phyloP scores from a whole-genome alignment of 805 yeast species.

The Danielia reshetovae region DNA sequence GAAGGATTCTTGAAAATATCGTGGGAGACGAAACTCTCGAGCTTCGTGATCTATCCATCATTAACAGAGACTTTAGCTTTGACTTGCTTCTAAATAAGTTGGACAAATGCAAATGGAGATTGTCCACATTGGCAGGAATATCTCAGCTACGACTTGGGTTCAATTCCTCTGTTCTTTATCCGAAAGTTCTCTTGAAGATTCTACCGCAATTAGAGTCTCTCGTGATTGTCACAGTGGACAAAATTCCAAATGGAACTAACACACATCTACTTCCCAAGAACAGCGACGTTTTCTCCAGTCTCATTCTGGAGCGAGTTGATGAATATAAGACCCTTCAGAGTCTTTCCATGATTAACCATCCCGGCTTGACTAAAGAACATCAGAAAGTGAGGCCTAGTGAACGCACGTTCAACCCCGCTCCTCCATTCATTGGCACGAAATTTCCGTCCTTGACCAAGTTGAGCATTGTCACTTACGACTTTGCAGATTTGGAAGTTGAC shows the following conservation, averaged over 20 bases:
- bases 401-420: constrained; percentile 22
- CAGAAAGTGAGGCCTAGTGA: constrained; percentile 7
- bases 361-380: constrained; percentile 16
- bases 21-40: constrained; percentile 21
- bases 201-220: constrained; percentile 22
- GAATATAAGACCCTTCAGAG: constrained; percentile 12
- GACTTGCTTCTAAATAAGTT: constrained; percentile 23
- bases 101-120: constrained; percentile 24
- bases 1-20: constrained; percentile 24
- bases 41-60: constrained; percentile 24
- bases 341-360: constrained; percentile 26
- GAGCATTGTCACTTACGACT: constrained; percentile 30
- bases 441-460: constrained; percentile 25
- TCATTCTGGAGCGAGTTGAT: constrained; percentile 11
- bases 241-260: constrained; percentile 15
- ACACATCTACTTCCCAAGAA: constrained; percentile 16
- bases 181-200: constrained; percentile 18
- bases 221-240: constrained; percentile 20
- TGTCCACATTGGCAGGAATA: constrained; percentile 19
- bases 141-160: constrained; percentile 24
- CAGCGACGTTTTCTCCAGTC: no score
- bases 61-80: constrained; percentile 23
- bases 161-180: constrained; percentile 20
- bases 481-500: constrained; percentile 20
- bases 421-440: constrained; percentile 17